Base-by-base conservation (phyloP, 202 grass and related monocot species). In the Schoenoplectus triqueter region DNA sequence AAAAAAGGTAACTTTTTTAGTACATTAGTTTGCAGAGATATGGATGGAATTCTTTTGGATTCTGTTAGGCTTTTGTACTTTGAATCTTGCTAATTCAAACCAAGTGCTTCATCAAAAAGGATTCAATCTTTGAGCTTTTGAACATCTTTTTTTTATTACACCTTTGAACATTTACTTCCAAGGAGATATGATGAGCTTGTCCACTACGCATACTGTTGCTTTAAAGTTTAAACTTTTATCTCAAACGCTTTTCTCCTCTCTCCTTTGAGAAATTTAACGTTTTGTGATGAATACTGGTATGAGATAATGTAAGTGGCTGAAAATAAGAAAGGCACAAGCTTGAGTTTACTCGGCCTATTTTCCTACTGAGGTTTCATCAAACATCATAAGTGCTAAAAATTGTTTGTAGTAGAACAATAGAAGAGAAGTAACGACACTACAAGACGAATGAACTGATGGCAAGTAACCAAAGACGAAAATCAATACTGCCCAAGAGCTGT, bases 31-130 rank as follows among this genome's bases (percentile, higher is more conserved):
- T 67, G 80, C 61, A 67, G 80, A 81, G 8, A 82, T 9, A 3
- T 57, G 54, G 54, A 60, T 60, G 6, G 62, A 62, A 50, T 82
- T 48, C 44, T 82, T 66, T 81, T 67, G 44, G 62, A 67, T 50
- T 82, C 63, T 82, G 80, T 68, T 68, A 67, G 14, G 13, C 39
- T 82, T 82, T 81, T 52, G 80, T 82, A 82, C 44, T 82, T 50
- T 66, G 7, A 22, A 50, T 82, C 50, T 44, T 52, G 41, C 39
- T 14, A 10, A 39, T 64, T 80, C 1, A 64, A 64, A 65, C 55
- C 46, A 67, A 67, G 60, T 18, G 78, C 54, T 80, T 64, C 41
- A 49, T 49, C 15, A 82, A 65, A 64, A 82, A 49, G 20, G 8
- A 42, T 61, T 78, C 55, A 9, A 61, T 31, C 39, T 74, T 57